Evolutionary conservation across 2,329 filamentous ascomycete genomes (phyloP).

Genomic region (Arthroderma uncinatum): DNA sequence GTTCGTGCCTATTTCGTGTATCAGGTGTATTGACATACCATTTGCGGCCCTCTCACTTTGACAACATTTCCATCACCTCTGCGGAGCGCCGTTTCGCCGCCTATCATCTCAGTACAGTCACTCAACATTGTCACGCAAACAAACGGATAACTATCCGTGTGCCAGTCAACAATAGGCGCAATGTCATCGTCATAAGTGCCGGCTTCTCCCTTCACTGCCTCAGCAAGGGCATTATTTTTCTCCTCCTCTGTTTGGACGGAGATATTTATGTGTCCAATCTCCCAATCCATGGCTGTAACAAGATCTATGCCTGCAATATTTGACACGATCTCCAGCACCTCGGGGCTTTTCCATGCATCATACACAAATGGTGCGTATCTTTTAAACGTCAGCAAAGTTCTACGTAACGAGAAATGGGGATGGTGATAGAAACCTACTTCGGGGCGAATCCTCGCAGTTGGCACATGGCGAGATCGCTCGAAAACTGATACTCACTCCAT

Average conservation of each 20-base stretch:
- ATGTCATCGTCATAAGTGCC: constrained; percentile 39
- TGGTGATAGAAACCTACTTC: constrained; percentile 35
- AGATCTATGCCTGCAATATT: constrained; percentile 46
- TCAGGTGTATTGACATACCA: constrained; percentile 35
- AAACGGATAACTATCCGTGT: constrained; percentile 55
- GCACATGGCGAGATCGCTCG: constrained; percentile 48
- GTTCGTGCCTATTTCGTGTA: constrained; percentile 2
- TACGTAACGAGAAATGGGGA: constrained; percentile 2
- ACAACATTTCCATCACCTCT: constrained; percentile 44
- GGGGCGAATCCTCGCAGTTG: constrained; percentile 46
- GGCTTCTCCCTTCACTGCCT: constrained; percentile 32
- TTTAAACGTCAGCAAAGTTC: neutral
- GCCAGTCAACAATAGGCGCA: constrained; percentile 51
- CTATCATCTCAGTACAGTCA: constrained; percentile 51
- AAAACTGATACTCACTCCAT: constrained; percentile 46
- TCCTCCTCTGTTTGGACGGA: constrained; percentile 41
- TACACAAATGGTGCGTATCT: constrained; percentile 56
- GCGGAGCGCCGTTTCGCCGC: constrained; percentile 53
- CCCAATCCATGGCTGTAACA: constrained; percentile 43
- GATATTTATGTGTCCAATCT: constrained; percentile 48
- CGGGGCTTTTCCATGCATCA: constrained; percentile 48
- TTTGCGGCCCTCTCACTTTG: constrained; percentile 49
- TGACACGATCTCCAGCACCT: constrained; percentile 40
- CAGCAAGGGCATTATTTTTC: constrained; percentile 34
- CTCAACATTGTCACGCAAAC: constrained; percentile 60